A percentile compares a stretch with the other conserved stretches of the same genome.
These are phyloP conservation scores for Fagopyrum homotropicum DNA, from an alignment of 148 eudicot species.

Conservation along the genomic window DNA sequence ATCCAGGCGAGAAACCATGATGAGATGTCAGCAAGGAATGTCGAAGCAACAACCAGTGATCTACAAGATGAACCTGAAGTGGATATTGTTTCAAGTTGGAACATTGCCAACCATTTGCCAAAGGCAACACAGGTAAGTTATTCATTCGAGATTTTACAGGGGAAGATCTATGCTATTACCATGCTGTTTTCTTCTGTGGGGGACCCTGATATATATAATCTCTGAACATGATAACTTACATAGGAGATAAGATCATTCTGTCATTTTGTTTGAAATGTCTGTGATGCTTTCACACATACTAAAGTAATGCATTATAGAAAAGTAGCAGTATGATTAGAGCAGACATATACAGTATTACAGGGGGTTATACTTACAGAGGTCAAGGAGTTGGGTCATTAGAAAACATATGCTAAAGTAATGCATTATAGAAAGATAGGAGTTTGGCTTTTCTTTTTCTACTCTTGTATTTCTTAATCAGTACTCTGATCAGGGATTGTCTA, in stretches of 20 bases:
- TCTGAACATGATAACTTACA: background rate
- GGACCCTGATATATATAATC: background rate
- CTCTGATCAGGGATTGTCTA: background rate
- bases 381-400: background rate
- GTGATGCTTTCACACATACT: background rate
- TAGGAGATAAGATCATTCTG: background rate
- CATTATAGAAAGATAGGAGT: background rate
- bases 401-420: background rate
- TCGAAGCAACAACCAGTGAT: conserved; percentile 28
- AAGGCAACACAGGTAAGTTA: conserved; percentile 59
- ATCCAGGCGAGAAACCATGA: conserved; percentile 63
- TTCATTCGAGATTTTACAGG: background rate
- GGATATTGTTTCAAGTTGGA: conserved; percentile 87
- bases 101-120: conserved; percentile 73
- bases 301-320: background rate
- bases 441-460: background rate
- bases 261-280: background rate
- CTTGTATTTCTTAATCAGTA: background rate
- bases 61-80: conserved; percentile 40
- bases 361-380: background rate
- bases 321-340: background rate
- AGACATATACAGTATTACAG: background rate
- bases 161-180: background rate
- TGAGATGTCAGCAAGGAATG: conserved; percentile 30
- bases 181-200: background rate